These are phyloP conservation scores for Metschnikowia similis DNA, from an alignment of 805 yeast genomes.

Conservation along the genomic window DNA sequence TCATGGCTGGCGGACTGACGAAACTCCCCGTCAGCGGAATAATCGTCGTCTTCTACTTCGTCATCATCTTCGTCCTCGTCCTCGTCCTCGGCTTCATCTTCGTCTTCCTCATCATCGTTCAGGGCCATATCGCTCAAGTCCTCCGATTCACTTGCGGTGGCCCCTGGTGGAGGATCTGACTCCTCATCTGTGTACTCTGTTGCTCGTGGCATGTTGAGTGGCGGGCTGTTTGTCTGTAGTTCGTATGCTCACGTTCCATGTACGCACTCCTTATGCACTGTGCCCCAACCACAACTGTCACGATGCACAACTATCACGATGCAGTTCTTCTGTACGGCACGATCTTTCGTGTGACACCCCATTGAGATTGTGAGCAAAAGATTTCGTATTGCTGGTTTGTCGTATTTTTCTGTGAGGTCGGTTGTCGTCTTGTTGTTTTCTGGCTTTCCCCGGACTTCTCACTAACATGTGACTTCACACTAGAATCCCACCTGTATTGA, in stretches of 20 bases:
- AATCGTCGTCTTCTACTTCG: slow-evolving; percentile 9
- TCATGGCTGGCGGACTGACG: slow-evolving; percentile 1
- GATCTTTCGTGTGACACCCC: too few species aligned
- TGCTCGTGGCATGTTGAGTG: neutral
- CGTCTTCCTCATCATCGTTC: slow-evolving; percentile 11
- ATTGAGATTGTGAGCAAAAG: too few species aligned
- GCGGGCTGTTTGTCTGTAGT: neutral
- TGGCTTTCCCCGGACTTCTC: too few species aligned
- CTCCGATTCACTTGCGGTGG: slow-evolving; percentile 13
- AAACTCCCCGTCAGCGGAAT: slow-evolving; percentile 7
- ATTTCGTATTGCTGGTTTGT: too few species aligned
- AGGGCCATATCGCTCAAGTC: slow-evolving; percentile 12
- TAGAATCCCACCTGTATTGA: too few species aligned
- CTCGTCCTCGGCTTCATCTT: slow-evolving; percentile 7
- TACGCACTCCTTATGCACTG: neutral
- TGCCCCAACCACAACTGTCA: neutral
- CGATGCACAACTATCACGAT: too few species aligned
- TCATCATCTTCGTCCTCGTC: slow-evolving; percentile 11
- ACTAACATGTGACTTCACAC: too few species aligned
- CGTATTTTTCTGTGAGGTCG: too few species aligned
- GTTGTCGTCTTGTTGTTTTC: too few species aligned
- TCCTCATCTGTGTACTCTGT: slow-evolving; percentile 14
- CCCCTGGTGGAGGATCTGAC: slow-evolving; percentile 4
- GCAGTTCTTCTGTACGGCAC: too few species aligned
- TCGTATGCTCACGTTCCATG: neutral